phyloP scores from a whole-genome alignment of 202 grass and related monocot species.

The Brachypodium distachyon region DNA sequence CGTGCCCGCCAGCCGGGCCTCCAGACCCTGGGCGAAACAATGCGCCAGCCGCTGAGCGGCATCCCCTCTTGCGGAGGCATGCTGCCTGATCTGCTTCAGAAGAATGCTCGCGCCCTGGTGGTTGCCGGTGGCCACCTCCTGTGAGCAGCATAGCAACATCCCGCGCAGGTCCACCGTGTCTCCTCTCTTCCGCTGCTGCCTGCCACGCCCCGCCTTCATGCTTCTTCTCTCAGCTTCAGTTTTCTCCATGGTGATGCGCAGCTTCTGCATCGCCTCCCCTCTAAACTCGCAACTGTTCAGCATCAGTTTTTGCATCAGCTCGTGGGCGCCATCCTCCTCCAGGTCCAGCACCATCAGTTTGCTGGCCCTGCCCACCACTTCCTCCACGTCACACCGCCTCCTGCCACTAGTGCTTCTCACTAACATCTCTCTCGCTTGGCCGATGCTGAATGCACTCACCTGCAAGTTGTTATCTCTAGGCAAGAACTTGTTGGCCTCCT shows the following conservation, averaged over 20 bases:
- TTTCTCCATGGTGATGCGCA: slow-evolving; percentile 16
- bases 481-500: slow-evolving; percentile 37
- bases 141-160: slow-evolving; percentile 34
- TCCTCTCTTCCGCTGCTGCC: slow-evolving; percentile 17
- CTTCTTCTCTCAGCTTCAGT: neutral
- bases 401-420: neutral
- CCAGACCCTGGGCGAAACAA: slow-evolving; percentile 49
- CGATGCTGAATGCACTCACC: neutral
- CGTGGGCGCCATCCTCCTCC: slow-evolving; percentile 15
- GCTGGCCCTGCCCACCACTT: slow-evolving; percentile 14
- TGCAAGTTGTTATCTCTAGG: neutral
- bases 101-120: slow-evolving; percentile 21
- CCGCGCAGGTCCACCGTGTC: slow-evolving; percentile 35
- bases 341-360: slow-evolving; percentile 21
- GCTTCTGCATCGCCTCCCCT: slow-evolving; percentile 6
- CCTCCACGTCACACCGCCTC: neutral
- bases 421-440: neutral
- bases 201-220: neutral
- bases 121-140: slow-evolving; percentile 35
- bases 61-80: slow-evolving; percentile 45
- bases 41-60: slow-evolving; percentile 52
- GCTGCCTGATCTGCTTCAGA: slow-evolving; percentile 46
- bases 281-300: neutral
- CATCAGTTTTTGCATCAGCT: slow-evolving; percentile 37
- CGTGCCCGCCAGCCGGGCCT: slow-evolving; percentile 48